Conservation (phyloP, 305 asterid genomes). For the Fraxinus sp. region DNA sequence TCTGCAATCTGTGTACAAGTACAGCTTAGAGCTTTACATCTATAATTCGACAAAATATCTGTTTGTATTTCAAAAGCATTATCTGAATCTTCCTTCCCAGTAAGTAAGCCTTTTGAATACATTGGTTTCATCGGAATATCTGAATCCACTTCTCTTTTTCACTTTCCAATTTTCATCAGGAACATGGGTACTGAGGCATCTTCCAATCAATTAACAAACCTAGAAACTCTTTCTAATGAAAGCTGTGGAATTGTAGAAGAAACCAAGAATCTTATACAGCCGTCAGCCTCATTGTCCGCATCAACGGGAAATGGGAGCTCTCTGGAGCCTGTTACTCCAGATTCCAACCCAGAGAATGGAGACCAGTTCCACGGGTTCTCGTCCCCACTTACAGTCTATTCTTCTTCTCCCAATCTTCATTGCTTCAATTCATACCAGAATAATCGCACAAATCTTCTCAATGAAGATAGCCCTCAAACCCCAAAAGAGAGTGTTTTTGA, state of each 20-base stretch:
- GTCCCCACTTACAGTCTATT: slow-evolving; percentile 26
- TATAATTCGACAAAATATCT: background rate
- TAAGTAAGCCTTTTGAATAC: background rate
- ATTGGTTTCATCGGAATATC: background rate
- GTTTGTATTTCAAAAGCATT: background rate
- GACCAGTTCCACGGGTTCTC: slow-evolving; percentile 15
- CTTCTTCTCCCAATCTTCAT: slow-evolving; percentile 9
- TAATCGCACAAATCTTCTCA: background rate
- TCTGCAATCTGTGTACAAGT: background rate
- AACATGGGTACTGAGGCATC: slow-evolving; percentile 21
- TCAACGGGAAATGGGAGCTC: background rate
- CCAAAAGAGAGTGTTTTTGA: slow-evolving; percentile 38
- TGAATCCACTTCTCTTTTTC: background rate
- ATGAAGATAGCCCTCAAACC: slow-evolving; percentile 23
- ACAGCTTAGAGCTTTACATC: background rate
- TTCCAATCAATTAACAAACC: background rate
- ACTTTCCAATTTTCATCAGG: background rate
- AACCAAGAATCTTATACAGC: background rate
- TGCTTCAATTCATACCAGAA: slow-evolving; percentile 16
- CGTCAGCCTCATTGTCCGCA: background rate
- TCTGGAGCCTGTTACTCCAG: slow-evolving; percentile 38
- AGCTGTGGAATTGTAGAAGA: background rate
- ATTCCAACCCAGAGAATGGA: slow-evolving; percentile 29
- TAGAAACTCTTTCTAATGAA: background rate
- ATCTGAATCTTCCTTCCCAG: background rate